A percentile compares a stretch with the other conserved stretches of the same genome.
These are phyloP conservation scores for Tarenaya hassleriana DNA, from an alignment of 345 rosid genomes.

Conservation along the genomic window DNA sequence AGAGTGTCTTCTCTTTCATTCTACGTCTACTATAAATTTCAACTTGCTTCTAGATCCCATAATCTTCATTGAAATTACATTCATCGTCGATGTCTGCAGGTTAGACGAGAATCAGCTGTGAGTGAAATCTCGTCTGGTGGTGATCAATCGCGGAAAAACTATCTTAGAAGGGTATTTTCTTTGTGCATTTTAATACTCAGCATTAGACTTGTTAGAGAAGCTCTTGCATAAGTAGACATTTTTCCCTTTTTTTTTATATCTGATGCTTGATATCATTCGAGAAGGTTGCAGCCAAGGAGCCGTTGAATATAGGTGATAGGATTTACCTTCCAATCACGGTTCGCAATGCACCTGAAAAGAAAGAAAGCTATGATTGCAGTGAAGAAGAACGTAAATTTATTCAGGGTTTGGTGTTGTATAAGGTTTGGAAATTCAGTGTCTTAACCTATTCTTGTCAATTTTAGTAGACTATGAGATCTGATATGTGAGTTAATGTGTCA, in stretches of 20 bases:
- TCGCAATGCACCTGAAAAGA: conserved; percentile 32
- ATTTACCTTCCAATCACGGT: conserved; percentile 66
- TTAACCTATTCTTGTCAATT: conserved; percentile 2
- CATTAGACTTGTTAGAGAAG: conserved; percentile 1
- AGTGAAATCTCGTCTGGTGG: conserved; percentile 23
- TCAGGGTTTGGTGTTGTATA: conserved; percentile 56
- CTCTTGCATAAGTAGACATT: not conserved
- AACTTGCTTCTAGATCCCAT: not conserved
- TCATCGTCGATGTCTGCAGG: conserved; percentile 36
- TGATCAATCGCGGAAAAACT: conserved; percentile 31
- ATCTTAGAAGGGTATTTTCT: conserved; percentile 53
- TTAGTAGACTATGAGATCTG: conserved; percentile 9
- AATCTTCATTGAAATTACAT: not conserved
- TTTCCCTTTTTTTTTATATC: conserved; percentile 2
- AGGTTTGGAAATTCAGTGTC: conserved; percentile 42
- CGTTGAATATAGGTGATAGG: conserved; percentile 59
- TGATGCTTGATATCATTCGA: conserved; percentile 29
- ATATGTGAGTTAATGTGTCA: conserved; percentile 28
- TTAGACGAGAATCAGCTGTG: conserved; percentile 45
- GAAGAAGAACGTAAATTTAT: conserved; percentile 63
- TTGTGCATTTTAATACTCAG: not conserved
- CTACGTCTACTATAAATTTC: no score
- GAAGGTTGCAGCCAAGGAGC: conserved; percentile 84
- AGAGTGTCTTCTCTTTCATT: no score
- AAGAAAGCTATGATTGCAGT: conserved; percentile 37